Conservation (phyloP, 164 flowering plant genomes). For the Houttuynia cordata region DNA sequence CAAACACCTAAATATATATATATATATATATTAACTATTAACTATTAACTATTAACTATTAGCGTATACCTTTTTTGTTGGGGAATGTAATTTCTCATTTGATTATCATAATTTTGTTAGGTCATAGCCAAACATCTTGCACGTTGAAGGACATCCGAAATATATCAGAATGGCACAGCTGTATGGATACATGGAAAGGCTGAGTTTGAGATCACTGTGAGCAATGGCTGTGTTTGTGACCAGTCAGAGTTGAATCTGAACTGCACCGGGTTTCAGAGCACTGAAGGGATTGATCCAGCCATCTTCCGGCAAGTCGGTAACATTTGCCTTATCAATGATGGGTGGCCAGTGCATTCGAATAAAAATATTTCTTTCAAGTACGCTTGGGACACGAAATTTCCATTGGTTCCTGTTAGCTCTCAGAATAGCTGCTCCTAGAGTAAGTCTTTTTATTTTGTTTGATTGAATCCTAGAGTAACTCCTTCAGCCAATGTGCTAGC, state of each 20-base stretch:
- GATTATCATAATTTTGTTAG: background rate
- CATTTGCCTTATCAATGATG: background rate
- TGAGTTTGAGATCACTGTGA: background rate
- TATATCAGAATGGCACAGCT: slow-evolving; percentile 1
- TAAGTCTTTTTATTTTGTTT: no score
- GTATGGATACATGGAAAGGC: background rate
- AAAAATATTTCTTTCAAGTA: background rate
- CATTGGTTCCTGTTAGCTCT: background rate
- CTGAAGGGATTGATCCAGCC: background rate
- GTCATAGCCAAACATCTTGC: background rate
- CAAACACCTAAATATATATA: no score
- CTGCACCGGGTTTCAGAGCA: background rate
- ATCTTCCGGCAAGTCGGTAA: slow-evolving; percentile 1
- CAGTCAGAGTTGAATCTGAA: background rate
- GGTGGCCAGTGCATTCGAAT: background rate
- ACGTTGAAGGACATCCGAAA: background rate
- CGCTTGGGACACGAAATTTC: background rate
- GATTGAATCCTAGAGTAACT: no score
- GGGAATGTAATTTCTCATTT: no score
- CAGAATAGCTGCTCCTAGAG: background rate
- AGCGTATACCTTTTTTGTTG: no score
- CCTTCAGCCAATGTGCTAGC: no score
- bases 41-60: no score
- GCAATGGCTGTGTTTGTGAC: slow-evolving; percentile 1
- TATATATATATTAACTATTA: no score